Evolutionary conservation across 116 monocot genomes (phyloP).

Genomic region (Phalaenopsis hybrid): DNA sequence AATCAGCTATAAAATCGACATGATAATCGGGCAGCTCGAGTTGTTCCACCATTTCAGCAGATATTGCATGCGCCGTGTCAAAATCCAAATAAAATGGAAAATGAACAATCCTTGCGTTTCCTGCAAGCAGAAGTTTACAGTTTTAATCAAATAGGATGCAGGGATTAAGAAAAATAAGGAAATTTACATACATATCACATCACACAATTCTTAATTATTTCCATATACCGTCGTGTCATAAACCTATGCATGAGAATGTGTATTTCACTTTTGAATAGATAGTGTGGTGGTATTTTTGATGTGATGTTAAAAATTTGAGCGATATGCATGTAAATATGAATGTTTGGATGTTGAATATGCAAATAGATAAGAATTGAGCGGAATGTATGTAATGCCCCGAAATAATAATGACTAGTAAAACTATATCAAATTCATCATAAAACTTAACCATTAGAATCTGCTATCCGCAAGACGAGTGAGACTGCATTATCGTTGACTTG

Average conservation of each 20-base stretch:
- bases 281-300: no score
- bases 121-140: constrained; percentile 14
- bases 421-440: not conserved
- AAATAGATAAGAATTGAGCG: no score
- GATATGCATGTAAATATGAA: no score
- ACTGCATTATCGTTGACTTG: constrained; percentile 29
- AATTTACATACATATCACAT: no score
- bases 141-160: not conserved
- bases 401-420: not conserved
- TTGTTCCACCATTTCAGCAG: constrained; percentile 54
- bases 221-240: no score
- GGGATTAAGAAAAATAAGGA: not conserved
- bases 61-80: constrained; percentile 51
- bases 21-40: constrained; percentile 41
- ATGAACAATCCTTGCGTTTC: constrained; percentile 32
- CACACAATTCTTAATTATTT: no score
- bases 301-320: no score
- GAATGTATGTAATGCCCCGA: no score
- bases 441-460: constrained; percentile 29
- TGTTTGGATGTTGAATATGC: no score
- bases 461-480: constrained; percentile 33
- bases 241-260: no score
- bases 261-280: no score
- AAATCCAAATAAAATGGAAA: constrained; percentile 48
- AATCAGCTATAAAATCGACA: constrained; percentile 54